These are phyloP conservation scores for Puccinia hordei DNA, from an alignment of 1,284 basidiomycete genomes.

Conservation along the genomic window DNA sequence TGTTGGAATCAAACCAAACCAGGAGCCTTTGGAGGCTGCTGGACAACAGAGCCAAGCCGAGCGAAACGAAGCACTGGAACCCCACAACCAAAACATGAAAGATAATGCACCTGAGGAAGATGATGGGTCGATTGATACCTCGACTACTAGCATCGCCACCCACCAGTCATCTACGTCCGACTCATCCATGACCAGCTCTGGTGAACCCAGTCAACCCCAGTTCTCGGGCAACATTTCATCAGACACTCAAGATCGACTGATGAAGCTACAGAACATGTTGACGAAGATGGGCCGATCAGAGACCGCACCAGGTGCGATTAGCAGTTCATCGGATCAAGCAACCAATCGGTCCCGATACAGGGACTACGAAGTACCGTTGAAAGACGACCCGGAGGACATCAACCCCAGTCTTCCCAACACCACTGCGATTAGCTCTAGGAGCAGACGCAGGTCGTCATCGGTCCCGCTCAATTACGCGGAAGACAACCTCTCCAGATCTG, in stretches of 20 bases:
- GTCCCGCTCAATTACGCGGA: constrained; percentile 26
- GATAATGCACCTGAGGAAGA: constrained; percentile 27
- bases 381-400: constrained; percentile 19
- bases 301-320: background rate
- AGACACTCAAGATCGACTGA: constrained; percentile 54
- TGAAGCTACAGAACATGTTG: constrained; percentile 55
- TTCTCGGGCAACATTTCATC: constrained; percentile 45
- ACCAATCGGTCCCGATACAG: constrained; percentile 1
- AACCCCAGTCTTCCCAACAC: background rate
- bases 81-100: background rate
- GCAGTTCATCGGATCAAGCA: background rate
- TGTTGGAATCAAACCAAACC: background rate
- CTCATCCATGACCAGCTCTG: constrained; percentile 14
- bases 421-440: background rate
- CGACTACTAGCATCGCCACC: constrained; percentile 18
- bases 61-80: background rate
- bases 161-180: constrained; percentile 21
- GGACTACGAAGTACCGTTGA: constrained; percentile 46
- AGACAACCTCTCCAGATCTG: constrained; percentile 17
- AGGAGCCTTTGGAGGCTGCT: background rate
- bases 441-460: constrained; percentile 33
- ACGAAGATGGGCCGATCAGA: constrained; percentile 52
- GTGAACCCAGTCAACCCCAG: constrained; percentile 1
- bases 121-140: constrained; percentile 31
- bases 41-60: background rate